Conservation (phyloP, 2,329 filamentous ascomycete genomes). For the Pyricularia pennisetigena region DNA sequence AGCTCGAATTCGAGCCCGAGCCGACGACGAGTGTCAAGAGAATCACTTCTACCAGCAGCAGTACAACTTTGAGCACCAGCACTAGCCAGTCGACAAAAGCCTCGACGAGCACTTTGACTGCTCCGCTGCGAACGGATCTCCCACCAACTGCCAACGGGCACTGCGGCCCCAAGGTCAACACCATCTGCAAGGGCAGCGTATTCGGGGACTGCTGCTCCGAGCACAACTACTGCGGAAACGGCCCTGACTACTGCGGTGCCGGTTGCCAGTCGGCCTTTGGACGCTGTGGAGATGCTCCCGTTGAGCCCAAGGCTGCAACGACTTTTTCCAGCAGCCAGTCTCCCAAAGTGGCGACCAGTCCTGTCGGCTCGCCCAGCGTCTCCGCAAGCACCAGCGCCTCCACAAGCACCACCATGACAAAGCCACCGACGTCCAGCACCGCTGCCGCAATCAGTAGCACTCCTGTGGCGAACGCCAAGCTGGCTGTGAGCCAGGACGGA, state of each 20-base stretch:
- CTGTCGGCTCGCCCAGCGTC: neutral
- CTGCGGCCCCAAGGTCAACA: conserved; percentile 9
- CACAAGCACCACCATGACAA: neutral
- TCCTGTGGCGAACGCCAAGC: neutral
- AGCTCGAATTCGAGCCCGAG: neutral
- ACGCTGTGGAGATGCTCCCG: conserved; percentile 4
- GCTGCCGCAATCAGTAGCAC: neutral
- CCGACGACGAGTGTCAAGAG: conserved; percentile 2
- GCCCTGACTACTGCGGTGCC: conserved; percentile 8
- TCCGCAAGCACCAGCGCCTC: neutral
- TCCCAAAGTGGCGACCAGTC: neutral
- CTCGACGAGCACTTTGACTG: conserved; percentile 5
- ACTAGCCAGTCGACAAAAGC: conserved; percentile 5
- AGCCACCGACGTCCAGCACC: neutral
- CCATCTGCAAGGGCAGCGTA: conserved; percentile 9
- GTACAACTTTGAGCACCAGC: conserved; percentile 12
- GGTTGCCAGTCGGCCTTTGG: conserved; percentile 9
- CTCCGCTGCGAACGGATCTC: conserved; percentile 8
- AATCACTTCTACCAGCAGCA: conserved; percentile 11
- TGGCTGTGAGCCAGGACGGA: neutral
- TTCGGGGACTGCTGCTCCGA: conserved; percentile 10
- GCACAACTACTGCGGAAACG: conserved; percentile 11
- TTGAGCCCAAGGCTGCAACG: neutral
- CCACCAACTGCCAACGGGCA: conserved; percentile 8
- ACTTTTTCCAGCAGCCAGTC: neutral